Evolutionary conservation across 2,329 filamentous ascomycete species (phyloP).

Genomic region (Penicillium sp.): DNA sequence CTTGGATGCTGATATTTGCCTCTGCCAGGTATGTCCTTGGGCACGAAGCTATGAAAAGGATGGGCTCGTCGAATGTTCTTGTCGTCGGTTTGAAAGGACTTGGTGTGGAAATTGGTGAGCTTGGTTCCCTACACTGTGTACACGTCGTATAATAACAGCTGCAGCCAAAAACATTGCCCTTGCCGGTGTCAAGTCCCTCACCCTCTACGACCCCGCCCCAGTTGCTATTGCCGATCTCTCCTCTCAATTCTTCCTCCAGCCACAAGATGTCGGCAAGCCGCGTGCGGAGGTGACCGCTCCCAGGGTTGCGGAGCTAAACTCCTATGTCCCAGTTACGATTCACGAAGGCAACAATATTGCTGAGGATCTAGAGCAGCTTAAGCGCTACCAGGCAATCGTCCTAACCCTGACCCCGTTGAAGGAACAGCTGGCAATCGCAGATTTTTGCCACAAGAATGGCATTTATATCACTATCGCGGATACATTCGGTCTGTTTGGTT

Average conservation of each 20-base stretch:
- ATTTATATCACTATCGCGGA: constrained; percentile 89
- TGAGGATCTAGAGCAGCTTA: constrained; percentile 77
- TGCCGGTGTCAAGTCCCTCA: constrained; percentile 96
- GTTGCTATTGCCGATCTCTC: constrained; percentile 87
- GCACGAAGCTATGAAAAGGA: constrained; percentile 93
- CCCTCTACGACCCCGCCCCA: constrained; percentile 86
- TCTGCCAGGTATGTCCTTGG: constrained; percentile 66
- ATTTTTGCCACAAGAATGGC: constrained; percentile 92
- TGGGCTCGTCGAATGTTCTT: constrained; percentile 94
- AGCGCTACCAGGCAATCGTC: constrained; percentile 91
- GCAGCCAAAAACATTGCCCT: constrained; percentile 97
- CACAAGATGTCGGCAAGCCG: constrained; percentile 88
- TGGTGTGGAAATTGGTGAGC: constrained; percentile 80
- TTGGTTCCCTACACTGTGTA: constrained; percentile 21
- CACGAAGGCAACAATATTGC: constrained; percentile 69
- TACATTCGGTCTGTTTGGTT: constrained; percentile 91
- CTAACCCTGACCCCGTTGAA: constrained; percentile 82
- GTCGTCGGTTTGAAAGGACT: constrained; percentile 90
- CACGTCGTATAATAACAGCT: constrained; percentile 13
- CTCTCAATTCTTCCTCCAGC: constrained; percentile 93
- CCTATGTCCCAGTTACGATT: constrained; percentile 88
- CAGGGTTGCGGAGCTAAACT: constrained; percentile 90
- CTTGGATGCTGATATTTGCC: constrained; percentile 3
- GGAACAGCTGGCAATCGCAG: constrained; percentile 80
- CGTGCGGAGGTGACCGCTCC: constrained; percentile 86